These are phyloP conservation scores for Cyberlindnera xishuangbannaensis DNA, from an alignment of 805 yeast genomes.

Conservation along the genomic window DNA sequence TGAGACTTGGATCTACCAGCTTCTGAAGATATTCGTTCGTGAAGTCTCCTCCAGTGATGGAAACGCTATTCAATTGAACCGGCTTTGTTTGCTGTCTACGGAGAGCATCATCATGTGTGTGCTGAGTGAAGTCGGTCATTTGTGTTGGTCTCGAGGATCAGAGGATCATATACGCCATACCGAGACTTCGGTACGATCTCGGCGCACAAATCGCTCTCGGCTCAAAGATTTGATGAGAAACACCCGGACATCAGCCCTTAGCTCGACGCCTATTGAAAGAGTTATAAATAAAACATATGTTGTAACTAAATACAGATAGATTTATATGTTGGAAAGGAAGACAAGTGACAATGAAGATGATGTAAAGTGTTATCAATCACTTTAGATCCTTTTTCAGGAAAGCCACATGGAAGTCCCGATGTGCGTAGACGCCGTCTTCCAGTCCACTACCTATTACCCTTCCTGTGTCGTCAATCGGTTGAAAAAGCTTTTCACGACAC, in stretches of 20 bases:
- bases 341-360: no score
- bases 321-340: no score
- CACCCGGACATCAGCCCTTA: no score
- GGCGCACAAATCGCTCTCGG: no score
- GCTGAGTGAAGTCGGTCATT: not conserved
- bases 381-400: conserved; percentile 9
- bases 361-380: no score
- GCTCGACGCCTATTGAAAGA: no score
- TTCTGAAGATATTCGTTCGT: conserved; percentile 40
- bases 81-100: conserved; percentile 19
- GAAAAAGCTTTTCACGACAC: conserved; percentile 6
- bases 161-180: no score
- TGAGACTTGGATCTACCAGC: conserved; percentile 38
- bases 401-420: conserved; percentile 17
- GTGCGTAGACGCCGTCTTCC: conserved; percentile 20
- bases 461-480: conserved; percentile 17
- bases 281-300: no score
- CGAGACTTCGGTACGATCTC: no score
- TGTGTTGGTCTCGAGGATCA: no score
- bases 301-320: no score
- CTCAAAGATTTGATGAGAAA: no score
- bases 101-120: conserved; percentile 6
- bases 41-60: conserved; percentile 27
- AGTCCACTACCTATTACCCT: conserved; percentile 13
- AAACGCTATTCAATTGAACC: conserved; percentile 14